A percentile compares a stretch with the other conserved stretches of the same genome.
These are phyloP conservation scores for Chondrus crispus DNA, from an alignment of 23 red algal genomes.

Conservation along the genomic window DNA sequence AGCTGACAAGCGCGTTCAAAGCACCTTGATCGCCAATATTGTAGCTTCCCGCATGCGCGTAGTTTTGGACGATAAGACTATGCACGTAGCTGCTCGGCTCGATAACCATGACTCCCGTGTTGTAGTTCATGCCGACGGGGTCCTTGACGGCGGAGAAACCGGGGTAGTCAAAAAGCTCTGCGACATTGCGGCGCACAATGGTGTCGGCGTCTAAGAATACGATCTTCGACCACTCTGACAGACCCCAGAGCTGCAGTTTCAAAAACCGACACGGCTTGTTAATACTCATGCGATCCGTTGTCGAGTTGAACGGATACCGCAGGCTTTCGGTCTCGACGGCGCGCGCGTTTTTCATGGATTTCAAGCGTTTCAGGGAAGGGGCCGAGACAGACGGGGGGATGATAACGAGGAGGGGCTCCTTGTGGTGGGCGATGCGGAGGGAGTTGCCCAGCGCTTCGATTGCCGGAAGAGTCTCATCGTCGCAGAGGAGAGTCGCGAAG, in stretches of 20 bases:
- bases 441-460: slow-evolving; percentile 57
- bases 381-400: slow-evolving; percentile 29
- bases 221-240: slow-evolving; percentile 71
- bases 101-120: slow-evolving; percentile 81
- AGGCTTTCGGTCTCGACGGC: slow-evolving; percentile 46
- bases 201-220: slow-evolving; percentile 83
- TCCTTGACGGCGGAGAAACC: slow-evolving; percentile 71
- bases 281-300: slow-evolving; percentile 64
- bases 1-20: slow-evolving; percentile 68
- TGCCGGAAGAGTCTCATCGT: slow-evolving; percentile 70
- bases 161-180: slow-evolving; percentile 68
- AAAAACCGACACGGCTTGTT: slow-evolving; percentile 85
- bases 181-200: slow-evolving; percentile 57
- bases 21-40: slow-evolving; percentile 85
- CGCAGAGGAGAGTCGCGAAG: slow-evolving; percentile 78
- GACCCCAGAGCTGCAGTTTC: slow-evolving; percentile 78
- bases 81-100: slow-evolving; percentile 53
- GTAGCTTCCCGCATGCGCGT: slow-evolving; percentile 68
- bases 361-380: slow-evolving; percentile 28
- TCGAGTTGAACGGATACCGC: slow-evolving; percentile 73
- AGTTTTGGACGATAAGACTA: slow-evolving; percentile 54
- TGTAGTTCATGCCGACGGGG: slow-evolving; percentile 77
- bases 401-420: slow-evolving; percentile 62
- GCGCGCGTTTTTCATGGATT: slow-evolving; percentile 44
- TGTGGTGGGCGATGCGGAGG: slow-evolving; percentile 38